Evolutionary conservation across 2,329 filamentous ascomycete genomes (phyloP).

Genomic region (Colletotrichum lentis): DNA sequence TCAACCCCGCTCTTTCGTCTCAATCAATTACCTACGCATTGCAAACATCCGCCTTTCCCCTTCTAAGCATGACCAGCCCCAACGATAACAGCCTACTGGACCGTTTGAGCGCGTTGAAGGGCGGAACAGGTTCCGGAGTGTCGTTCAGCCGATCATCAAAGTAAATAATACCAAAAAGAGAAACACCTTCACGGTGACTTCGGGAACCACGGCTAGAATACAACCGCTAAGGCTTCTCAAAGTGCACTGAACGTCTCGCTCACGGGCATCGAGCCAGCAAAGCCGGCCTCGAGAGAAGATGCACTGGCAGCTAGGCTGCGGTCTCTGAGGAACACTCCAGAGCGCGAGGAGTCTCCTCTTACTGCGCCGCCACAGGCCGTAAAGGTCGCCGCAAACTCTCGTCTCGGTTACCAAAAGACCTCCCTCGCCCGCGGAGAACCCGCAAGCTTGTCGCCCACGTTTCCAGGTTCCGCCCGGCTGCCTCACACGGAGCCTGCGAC

Average conservation of each 20-base stretch:
- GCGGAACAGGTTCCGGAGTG: slow-evolving; percentile 44
- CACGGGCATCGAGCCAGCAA: slow-evolving; percentile 54
- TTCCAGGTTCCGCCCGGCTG: background rate
- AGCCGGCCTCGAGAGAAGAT: slow-evolving; percentile 58
- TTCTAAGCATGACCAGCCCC: slow-evolving; percentile 14
- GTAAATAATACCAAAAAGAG: slow-evolving; percentile 46
- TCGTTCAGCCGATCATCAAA: slow-evolving; percentile 47
- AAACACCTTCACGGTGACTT: slow-evolving; percentile 13
- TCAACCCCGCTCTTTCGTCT: background rate
- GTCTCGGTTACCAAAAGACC: slow-evolving; percentile 18
- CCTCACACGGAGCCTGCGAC: background rate
- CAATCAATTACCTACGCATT: background rate
- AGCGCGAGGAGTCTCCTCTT: slow-evolving; percentile 39
- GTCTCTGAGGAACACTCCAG: slow-evolving; percentile 55
- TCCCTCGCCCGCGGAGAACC: background rate
- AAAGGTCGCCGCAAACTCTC: background rate
- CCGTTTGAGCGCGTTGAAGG: slow-evolving; percentile 62
- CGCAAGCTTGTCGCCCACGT: slow-evolving; percentile 5
- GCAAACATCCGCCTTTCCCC: background rate
- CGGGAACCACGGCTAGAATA: background rate
- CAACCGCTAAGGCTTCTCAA: slow-evolving; percentile 30
- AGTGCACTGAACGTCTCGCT: slow-evolving; percentile 43
- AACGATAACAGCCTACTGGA: slow-evolving; percentile 59
- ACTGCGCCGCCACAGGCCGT: slow-evolving; percentile 19
- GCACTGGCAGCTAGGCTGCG: slow-evolving; percentile 61